Percentiles rank a stretch among this genome's conserved stretches.
Conservation (phyloP, 2,329 filamentous ascomycete species). For the Nothophaeocryptopus gaeumannii region DNA sequence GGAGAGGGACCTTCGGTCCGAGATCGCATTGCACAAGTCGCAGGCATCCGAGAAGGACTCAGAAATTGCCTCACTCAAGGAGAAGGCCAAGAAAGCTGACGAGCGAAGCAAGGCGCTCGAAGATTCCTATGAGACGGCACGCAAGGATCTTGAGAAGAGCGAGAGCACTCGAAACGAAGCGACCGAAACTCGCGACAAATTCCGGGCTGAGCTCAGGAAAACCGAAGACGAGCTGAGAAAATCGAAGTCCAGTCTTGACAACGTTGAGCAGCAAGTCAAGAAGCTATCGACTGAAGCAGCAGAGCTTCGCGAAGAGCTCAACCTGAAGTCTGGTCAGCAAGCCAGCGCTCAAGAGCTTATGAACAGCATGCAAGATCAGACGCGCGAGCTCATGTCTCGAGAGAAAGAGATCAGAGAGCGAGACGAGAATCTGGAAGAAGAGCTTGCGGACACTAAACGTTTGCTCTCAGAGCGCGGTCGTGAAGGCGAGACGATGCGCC, state of each 20-base stretch:
- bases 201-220: constrained; percentile 65
- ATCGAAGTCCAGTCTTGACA: constrained; percentile 58
- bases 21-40: constrained; percentile 68
- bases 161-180: constrained; percentile 79
- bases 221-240: constrained; percentile 67
- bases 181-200: constrained; percentile 68
- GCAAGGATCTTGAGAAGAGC: constrained; percentile 72
- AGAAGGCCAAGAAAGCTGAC: constrained; percentile 73
- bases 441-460: constrained; percentile 82
- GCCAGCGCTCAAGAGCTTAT: constrained; percentile 80
- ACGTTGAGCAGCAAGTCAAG: constrained; percentile 71
- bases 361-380: constrained; percentile 90
- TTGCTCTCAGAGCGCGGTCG: constrained; percentile 83
- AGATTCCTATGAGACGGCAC: constrained; percentile 70
- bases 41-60: constrained; percentile 69
- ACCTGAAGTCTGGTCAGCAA: constrained; percentile 82
- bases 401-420: constrained; percentile 83
- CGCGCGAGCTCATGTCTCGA: constrained; percentile 81
- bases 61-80: constrained; percentile 74
- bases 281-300: constrained; percentile 67
- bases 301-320: constrained; percentile 71
- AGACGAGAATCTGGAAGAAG: constrained; percentile 85
- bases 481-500: constrained; percentile 91
- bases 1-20: constrained; percentile 76
- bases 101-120: constrained; percentile 71